Base-by-base conservation (phyloP, 2,329 filamentous ascomycete genomes). In the Penicillium digitatum region DNA sequence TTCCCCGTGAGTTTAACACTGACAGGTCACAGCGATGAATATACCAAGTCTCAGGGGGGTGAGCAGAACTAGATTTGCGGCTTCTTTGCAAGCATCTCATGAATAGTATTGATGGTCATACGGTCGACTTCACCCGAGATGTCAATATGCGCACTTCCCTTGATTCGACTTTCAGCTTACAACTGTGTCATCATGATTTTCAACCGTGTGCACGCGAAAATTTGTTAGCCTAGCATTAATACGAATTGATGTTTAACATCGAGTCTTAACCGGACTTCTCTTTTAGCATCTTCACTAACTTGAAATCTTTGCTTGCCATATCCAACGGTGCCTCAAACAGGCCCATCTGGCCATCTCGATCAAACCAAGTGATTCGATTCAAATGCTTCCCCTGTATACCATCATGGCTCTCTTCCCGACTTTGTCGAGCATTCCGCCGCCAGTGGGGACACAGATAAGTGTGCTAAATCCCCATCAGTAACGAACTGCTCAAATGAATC, bases 341-440 rank as follows among this genome's bases (percentile, higher is more conserved):
- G 72, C 70, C 72, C 72, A 75, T 27, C 73, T 60, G 10, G 72
- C 73, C 56, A 69, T 65, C 8, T 65, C 22, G 24, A 75, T 72
- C 26, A 72, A 59, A 0, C 65, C 56, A 43, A 71, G 55, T 0
- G 74, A 71, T 3, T 77, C 55, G 3, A 75, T 66, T 3, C 79
- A 60, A 8, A 80, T 63, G 5, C 70, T 74, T 9, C 76, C 74
- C 45, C 78, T 72, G 42, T 78, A 77, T 0, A 75, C 75, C 0
- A 79, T 76, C 55, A 81, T 69, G 2, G 76, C 73, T 42, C 68
- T 68, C 3, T 74, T 69, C 0, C 78, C 78, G 37, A 79, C 75
- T 5, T 69, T 74, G 42, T 80, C 71, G 1, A 81, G 72, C 73
- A 81, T 75, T 48, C 78, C 72, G 14, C 79, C 79, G 11, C 76